Evolutionary conservation across 306 rosid species (phyloP).

Genomic region (Glycine latifolia): DNA sequence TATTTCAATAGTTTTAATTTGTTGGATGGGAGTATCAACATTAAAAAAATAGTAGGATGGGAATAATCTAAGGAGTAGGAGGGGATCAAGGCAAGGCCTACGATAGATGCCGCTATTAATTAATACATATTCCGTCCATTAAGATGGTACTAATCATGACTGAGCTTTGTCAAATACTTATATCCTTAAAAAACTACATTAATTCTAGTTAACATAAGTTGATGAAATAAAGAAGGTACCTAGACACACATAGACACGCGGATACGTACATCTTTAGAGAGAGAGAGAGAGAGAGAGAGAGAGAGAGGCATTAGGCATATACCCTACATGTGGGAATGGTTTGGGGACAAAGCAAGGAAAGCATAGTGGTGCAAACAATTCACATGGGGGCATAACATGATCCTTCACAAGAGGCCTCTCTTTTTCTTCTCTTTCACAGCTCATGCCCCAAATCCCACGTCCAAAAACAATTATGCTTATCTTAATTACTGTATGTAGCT

Average conservation of each 20-base stretch:
- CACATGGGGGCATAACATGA: conserved; percentile 80
- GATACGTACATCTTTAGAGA: neutral
- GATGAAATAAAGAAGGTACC: conserved; percentile 54
- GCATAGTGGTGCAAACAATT: conserved; percentile 72
- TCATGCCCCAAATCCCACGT: conserved; percentile 50
- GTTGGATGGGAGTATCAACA: no score
- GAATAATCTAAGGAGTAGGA: no score
- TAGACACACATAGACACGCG: conserved; percentile 43
- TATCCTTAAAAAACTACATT: conserved; percentile 38
- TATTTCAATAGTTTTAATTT: neutral
- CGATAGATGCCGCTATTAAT: no score
- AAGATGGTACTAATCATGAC: conserved; percentile 55
- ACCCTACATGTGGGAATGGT: conserved; percentile 91
- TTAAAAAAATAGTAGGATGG: no score
- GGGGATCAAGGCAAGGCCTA: no score
- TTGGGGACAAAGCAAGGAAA: conserved; percentile 79
- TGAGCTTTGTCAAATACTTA: conserved; percentile 54
- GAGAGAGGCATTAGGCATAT: conserved; percentile 45
- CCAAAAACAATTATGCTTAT: conserved; percentile 26
- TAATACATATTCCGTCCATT: conserved; percentile 2
- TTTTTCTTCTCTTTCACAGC: conserved; percentile 52
- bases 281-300: conserved; percentile 2
- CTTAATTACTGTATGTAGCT: conserved; percentile 33
- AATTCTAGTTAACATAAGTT: conserved; percentile 43
- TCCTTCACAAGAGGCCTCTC: conserved; percentile 49